phyloP scores from a whole-genome alignment of 768 basidiomycete species.

The Mycena rebaudengoi region DNA sequence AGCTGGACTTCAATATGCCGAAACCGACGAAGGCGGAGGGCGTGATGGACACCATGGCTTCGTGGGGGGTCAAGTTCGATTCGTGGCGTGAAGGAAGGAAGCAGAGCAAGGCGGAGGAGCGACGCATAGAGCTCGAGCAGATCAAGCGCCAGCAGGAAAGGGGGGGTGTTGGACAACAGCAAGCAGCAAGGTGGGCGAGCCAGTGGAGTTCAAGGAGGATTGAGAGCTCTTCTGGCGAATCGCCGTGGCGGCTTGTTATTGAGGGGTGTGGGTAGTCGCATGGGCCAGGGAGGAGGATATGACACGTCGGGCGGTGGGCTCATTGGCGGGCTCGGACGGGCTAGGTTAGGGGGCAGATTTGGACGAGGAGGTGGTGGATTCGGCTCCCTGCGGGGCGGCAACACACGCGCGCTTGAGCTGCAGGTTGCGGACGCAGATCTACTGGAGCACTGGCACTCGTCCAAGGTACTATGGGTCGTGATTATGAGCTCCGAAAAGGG shows the following conservation, averaged over 20 bases:
- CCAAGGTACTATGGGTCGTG: constrained; percentile 32
- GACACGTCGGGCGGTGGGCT: background rate
- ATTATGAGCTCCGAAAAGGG: constrained; percentile 31
- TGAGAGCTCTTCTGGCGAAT: no score
- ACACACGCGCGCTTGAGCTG: constrained; percentile 8
- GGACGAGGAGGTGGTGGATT: background rate
- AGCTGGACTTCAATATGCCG: constrained; percentile 29
- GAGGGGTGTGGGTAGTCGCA: background rate
- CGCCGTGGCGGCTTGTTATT: background rate
- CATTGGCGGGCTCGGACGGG: background rate
- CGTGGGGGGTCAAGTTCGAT: constrained; percentile 31
- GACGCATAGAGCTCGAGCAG: constrained; percentile 24
- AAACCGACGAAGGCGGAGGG: constrained; percentile 31
- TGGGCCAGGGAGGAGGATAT: no score
- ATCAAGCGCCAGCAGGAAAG: constrained; percentile 8
- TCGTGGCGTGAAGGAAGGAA: constrained; percentile 20
- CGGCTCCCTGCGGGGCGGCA: background rate
- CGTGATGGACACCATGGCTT: constrained; percentile 31
- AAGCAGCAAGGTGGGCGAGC: background rate
- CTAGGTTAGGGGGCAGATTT: background rate
- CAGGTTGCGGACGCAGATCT: constrained; percentile 30
- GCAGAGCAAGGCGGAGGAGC: constrained; percentile 27
- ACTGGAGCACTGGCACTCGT: constrained; percentile 29
- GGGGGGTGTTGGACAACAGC: background rate
- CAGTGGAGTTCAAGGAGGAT: no score